A percentile compares a stretch with the other conserved stretches of the same genome.
Conservation (phyloP, 441 rosid species). For the Adansonia grandidieri region DNA sequence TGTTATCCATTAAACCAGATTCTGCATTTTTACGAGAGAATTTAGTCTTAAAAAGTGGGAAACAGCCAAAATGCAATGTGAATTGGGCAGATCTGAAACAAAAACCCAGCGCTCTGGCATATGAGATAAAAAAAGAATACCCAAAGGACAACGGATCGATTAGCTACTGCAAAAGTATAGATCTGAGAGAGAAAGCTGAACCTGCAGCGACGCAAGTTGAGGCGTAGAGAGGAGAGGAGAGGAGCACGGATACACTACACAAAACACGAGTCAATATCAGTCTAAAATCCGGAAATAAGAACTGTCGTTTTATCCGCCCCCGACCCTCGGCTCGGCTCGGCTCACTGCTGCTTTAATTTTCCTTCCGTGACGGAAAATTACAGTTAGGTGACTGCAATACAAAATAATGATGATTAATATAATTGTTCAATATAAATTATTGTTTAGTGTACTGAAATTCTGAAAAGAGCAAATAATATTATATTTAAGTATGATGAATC, state of each 20-base stretch:
- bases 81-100: slow-evolving; percentile 26
- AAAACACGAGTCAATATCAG: slow-evolving; percentile 31
- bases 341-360: too few species aligned
- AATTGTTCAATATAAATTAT: too few species aligned
- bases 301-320: slow-evolving; percentile 9
- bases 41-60: background rate
- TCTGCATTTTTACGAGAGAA: slow-evolving; percentile 13
- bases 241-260: background rate
- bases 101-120: slow-evolving; percentile 5
- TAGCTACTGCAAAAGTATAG: slow-evolving; percentile 5
- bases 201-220: background rate
- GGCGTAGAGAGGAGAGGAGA: slow-evolving; percentile 14
- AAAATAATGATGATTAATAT: too few species aligned
- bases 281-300: slow-evolving; percentile 19
- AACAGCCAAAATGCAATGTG: slow-evolving; percentile 3
- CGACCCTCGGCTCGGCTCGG: background rate
- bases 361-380: too few species aligned
- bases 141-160: slow-evolving; percentile 6
- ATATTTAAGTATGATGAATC: too few species aligned
- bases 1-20: slow-evolving; percentile 39
- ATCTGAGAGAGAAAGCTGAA: slow-evolving; percentile 22
- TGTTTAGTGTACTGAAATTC: too few species aligned
- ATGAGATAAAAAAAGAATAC: slow-evolving; percentile 5
- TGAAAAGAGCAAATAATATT: too few species aligned
- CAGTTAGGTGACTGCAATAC: too few species aligned